Evolutionary conservation across 352 stramenopile genomes (phyloP).

Genomic region (Thraustochytrium striatum): DNA sequence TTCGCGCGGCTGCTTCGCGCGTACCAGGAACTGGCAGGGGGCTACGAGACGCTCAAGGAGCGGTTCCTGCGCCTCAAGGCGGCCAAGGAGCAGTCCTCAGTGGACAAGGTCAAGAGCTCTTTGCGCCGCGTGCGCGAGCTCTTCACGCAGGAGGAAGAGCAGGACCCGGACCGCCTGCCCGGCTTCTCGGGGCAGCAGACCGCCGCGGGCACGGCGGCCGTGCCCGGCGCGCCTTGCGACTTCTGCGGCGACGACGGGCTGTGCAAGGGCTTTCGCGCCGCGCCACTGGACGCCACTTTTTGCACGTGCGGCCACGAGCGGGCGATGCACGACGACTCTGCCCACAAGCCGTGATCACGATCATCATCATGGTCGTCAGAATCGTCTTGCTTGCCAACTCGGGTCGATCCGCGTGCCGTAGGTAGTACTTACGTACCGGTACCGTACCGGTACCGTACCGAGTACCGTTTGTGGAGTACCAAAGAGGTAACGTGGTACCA

Average conservation of each 20-base stretch:
- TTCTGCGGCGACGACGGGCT: background rate
- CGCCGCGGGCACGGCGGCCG: background rate
- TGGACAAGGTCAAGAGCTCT: background rate
- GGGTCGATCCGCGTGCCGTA: too few relatives aligned
- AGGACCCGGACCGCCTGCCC: constrained; percentile 18
- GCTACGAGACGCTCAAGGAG: constrained; percentile 11
- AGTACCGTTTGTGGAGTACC: background rate
- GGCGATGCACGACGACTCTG: too few relatives aligned
- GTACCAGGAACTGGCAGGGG: constrained; percentile 2
- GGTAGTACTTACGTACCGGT: too few relatives aligned
- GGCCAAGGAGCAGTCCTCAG: background rate
- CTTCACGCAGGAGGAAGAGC: constrained; percentile 18
- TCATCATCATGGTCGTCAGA: too few relatives aligned
- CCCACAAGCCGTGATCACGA: too few relatives aligned
- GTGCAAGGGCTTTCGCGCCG: constrained; percentile 1
- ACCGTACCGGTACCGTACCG: too few relatives aligned
- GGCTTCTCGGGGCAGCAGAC: background rate
- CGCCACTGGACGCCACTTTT: background rate
- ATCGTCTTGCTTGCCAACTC: too few relatives aligned
- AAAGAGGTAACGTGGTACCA: background rate
- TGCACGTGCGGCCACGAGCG: constrained; percentile 19
- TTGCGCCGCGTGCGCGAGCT: background rate
- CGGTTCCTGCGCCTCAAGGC: background rate
- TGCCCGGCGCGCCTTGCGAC: background rate
- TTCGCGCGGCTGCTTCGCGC: background rate